Evolutionary conservation across 2,329 filamentous ascomycete genomes (phyloP).

Genomic region (Scedosporium boydii): DNA sequence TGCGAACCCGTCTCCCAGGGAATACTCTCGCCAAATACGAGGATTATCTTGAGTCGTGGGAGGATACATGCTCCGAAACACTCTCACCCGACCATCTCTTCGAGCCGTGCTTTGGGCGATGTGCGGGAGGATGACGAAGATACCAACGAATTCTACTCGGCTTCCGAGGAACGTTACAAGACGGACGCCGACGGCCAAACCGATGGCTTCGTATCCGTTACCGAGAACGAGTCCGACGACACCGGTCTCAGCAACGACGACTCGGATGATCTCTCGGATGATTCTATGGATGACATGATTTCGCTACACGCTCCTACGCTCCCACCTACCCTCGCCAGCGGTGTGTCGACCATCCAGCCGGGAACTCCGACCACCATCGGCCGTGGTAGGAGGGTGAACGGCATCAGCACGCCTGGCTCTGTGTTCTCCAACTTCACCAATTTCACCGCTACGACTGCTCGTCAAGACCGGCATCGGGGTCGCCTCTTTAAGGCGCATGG

Average conservation of each 20-base stretch:
- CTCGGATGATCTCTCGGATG: slow-evolving; percentile 72
- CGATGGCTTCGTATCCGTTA: slow-evolving; percentile 44
- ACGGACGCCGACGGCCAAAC: slow-evolving; percentile 47
- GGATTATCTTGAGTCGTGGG: slow-evolving; percentile 68
- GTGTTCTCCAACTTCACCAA: slow-evolving; percentile 84
- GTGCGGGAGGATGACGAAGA: slow-evolving; percentile 61
- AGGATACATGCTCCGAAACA: slow-evolving; percentile 45
- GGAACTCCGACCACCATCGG: slow-evolving; percentile 72
- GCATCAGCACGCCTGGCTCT: slow-evolving; percentile 73
- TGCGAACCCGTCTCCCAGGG: slow-evolving; percentile 94
- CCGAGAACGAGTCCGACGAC: slow-evolving; percentile 54
- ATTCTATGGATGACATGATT: slow-evolving; percentile 89
- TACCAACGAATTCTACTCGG: slow-evolving; percentile 88
- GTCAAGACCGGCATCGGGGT: slow-evolving; percentile 60
- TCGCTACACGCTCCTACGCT: slow-evolving; percentile 74
- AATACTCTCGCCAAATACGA: slow-evolving; percentile 64
- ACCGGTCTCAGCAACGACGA: slow-evolving; percentile 58
- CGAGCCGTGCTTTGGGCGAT: slow-evolving; percentile 47
- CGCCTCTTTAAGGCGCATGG: slow-evolving; percentile 80
- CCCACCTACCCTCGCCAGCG: slow-evolving; percentile 67
- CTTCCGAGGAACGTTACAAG: slow-evolving; percentile 67
- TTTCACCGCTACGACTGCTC: slow-evolving; percentile 75
- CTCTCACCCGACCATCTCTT: slow-evolving; percentile 34
- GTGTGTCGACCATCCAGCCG: slow-evolving; percentile 68
- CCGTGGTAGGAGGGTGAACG: slow-evolving; percentile 56